These are phyloP conservation scores for Phlebiopsis flavidoalba DNA, from an alignment of 768 basidiomycete genomes.

Conservation along the genomic window DNA sequence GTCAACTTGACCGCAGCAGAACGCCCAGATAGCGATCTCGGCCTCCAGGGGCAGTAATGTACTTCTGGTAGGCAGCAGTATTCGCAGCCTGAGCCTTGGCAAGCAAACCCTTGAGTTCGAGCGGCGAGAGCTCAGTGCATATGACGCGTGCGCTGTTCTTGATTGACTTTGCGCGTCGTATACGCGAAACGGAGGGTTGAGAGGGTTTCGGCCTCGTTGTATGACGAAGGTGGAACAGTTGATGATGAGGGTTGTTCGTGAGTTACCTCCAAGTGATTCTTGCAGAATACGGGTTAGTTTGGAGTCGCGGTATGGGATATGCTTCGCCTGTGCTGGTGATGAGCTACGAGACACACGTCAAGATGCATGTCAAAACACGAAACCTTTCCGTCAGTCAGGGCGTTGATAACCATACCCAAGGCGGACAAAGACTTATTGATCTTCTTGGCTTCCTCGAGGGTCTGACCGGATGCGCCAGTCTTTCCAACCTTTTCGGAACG, in stretches of 20 bases:
- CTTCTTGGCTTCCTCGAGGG: constrained; percentile 99
- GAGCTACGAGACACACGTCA: too few species aligned
- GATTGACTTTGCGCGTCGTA: constrained; percentile 99
- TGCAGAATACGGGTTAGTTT: constrained; percentile 98
- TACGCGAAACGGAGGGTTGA: constrained; percentile 98
- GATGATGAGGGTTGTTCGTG: constrained; percentile 95
- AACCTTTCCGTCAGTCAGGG: constrained; percentile 93
- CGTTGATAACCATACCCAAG: constrained; percentile 99
- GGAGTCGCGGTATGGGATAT: constrained; percentile 98
- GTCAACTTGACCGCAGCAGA: constrained; percentile 73
- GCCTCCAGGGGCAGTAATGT: constrained; percentile 88
- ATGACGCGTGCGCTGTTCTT: constrained; percentile 99
- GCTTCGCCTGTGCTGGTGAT: constrained; percentile 61
- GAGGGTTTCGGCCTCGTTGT: constrained; percentile 95
- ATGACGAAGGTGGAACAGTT: constrained; percentile 98
- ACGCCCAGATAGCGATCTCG: constrained; percentile 85
- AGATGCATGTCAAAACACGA: constrained; percentile 16
- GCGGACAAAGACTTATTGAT: constrained; percentile 99
- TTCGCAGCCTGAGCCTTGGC: constrained; percentile 87
- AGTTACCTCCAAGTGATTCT: constrained; percentile 96
- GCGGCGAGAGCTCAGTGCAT: constrained; percentile 93
- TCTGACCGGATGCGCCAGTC: constrained; percentile 98
- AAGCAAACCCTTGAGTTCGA: constrained; percentile 90
- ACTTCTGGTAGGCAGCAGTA: constrained; percentile 67
- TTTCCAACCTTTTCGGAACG: constrained; percentile 99